A percentile compares a stretch with the other conserved stretches of the same genome.
These are phyloP conservation scores for Heterobasidion occidentale DNA, from an alignment of 1,284 basidiomycete genomes.

Conservation along the genomic window DNA sequence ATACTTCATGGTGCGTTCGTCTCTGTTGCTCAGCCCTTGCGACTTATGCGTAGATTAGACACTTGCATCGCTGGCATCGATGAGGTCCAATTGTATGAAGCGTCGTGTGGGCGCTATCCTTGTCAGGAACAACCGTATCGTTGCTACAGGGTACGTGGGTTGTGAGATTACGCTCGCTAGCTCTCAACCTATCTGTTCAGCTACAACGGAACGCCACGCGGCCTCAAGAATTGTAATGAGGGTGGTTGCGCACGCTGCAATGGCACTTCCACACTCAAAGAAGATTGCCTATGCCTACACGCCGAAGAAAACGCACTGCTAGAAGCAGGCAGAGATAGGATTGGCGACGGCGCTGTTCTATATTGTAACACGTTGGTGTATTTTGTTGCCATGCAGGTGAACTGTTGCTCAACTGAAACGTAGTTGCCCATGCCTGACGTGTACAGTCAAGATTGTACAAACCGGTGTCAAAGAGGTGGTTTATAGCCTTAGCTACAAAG, in stretches of 20 bases:
- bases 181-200: slow-evolving; percentile 25
- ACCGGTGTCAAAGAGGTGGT: slow-evolving; percentile 90
- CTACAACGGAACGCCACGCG: slow-evolving; percentile 96
- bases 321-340: slow-evolving; percentile 83
- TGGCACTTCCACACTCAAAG: slow-evolving; percentile 39
- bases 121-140: slow-evolving; percentile 80
- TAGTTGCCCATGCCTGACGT: slow-evolving; percentile 95
- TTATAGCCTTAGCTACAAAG: slow-evolving; percentile 93
- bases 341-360: slow-evolving; percentile 77
- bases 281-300: slow-evolving; percentile 92
- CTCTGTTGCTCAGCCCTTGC: neutral
- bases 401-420: slow-evolving; percentile 3
- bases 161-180: slow-evolving; percentile 2
- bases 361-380: slow-evolving; percentile 82
- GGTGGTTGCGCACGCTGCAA: slow-evolving; percentile 86
- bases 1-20: slow-evolving; percentile 80
- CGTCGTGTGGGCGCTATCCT: slow-evolving; percentile 91
- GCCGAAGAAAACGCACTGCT: slow-evolving; percentile 98
- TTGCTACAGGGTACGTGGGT: slow-evolving; percentile 77
- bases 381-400: neutral
- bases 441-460: slow-evolving; percentile 97
- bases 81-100: slow-evolving; percentile 96
- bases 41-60: slow-evolving; percentile 37
- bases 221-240: slow-evolving; percentile 83
- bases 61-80: slow-evolving; percentile 81